Evolutionary conservation across 2,329 filamentous ascomycete species (phyloP), one percentile per base, ranked within the genome.

Genomic region (Aspergillus sp.): DNA sequence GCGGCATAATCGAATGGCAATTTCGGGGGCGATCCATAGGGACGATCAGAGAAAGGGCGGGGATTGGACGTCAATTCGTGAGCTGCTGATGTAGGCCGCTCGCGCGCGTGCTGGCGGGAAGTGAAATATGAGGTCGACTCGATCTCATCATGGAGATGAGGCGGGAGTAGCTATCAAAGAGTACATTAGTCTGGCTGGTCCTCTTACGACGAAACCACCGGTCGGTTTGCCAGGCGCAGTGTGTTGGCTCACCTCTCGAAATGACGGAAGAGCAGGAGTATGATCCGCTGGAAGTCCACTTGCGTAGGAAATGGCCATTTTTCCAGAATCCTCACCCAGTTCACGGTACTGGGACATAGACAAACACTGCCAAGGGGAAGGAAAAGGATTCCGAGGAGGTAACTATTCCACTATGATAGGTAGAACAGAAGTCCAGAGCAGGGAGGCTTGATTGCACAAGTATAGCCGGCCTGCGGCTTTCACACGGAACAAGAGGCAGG

Each of bases 101-200:
- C 73, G 60, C 70, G 72, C 57, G 67, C 65, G 50, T 68, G 64
- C 39, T 66, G 67, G 15, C 71, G 69, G 8, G 71, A 67, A 45
- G 64, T 67, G 57, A 69, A 70, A 62, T 73, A 76, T 62, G 75
- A 67, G 12, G 71, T 72, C 21, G 76, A 76, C 36, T 78, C 76
- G 61, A 78, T 78, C 61, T 77, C 76, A 62, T 77, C 75, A 60
- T 78, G 76, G 9, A 78, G 70, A 62, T 78, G 74, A 59, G 75
- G 69, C 25, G 76, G 76, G 13, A 78, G 74, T 12, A 78, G 68
- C 76, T 78, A 51, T 45, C 9, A 30, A 17, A 15, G 13, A 5
- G 41, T 2, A 15, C 19, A 47, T 68, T 56, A 69, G 63, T 57
- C 17, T 61, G 21, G 39, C 12, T 49, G 12, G 5, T 13, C 10